Evolutionary conservation across 345 rosid species (phyloP), one percentile per base, ranked within the genome.

Genomic region (Gossypium bickii): DNA sequence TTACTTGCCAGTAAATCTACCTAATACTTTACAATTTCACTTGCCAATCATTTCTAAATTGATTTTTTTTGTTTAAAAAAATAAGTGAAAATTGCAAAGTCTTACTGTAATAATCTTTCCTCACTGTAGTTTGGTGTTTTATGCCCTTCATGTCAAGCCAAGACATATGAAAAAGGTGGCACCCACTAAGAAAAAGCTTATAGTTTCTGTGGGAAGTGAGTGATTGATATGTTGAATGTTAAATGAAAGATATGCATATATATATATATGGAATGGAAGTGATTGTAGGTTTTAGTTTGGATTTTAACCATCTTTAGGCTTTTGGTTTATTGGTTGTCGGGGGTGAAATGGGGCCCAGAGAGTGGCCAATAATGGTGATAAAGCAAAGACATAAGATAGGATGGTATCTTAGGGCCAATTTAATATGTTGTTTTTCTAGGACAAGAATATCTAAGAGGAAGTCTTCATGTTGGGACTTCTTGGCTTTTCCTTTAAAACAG

Each of bases 321-420:
- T 74, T 27, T 77, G 80, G 79, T 77, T 34, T 69, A 29, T 49
- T 81, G 83, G 53, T 29, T 72, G 58, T 76, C 76, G 75, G 76
- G 74, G 74, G 77, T 18, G 48, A 57, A 47, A 69, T 70, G 83
- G 86, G 55, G 6, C 81, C 86, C 77, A 60, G 4, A 52, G 78
- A 72, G 72, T 48, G 82, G 78, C 65, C 82, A 85, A 83, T 89
- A 87, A 83, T 84, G 80, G 79, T 71, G 81, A 67, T 76, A 27
- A 78, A 72, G 82, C 64, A 71, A 74, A 43, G 73, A 60, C 74
- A 70, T 72, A 61, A 69, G 79, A 81, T 82, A 77, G 71, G 56
- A 44, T 22, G 67, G 78, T 78, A 75, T 80, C 86, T 86, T 75
- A 1, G 18, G 8, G 29, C 78, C 55, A 67, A 70, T 71, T 82